These are phyloP conservation scores for Phlebopus sp. DNA, from an alignment of 1,284 basidiomycete species.

Conservation along the genomic window DNA sequence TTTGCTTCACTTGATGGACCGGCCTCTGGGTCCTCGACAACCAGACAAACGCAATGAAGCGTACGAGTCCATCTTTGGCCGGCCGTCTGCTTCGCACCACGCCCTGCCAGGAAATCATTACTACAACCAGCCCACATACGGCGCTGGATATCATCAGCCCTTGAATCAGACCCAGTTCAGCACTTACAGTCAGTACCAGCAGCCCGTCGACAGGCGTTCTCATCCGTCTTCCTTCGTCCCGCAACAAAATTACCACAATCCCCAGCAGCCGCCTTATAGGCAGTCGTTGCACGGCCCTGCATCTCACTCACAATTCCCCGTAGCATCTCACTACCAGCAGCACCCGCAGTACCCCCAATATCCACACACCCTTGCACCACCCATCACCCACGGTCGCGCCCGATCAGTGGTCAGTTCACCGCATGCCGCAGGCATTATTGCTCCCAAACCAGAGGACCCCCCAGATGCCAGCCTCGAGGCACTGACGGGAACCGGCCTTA, in stretches of 20 bases:
- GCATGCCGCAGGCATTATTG: conserved; percentile 43
- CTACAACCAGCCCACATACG: conserved; percentile 20
- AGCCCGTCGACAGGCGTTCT: conserved; percentile 29
- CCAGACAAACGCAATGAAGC: conserved; percentile 74
- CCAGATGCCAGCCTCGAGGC: conserved; percentile 49
- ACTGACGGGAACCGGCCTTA: conserved; percentile 52
- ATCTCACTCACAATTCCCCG: conserved; percentile 25
- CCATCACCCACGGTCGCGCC: conserved; percentile 42
- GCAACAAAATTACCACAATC: conserved; percentile 31
- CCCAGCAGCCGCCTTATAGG: conserved; percentile 31
- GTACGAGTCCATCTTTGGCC: conserved; percentile 81
- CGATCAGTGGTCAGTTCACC: conserved; percentile 50
- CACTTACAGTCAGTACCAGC: conserved; percentile 26
- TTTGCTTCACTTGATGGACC: conserved; percentile 49
- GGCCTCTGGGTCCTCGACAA: conserved; percentile 65
- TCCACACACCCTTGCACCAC: conserved; percentile 37
- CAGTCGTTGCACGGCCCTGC: conserved; percentile 30
- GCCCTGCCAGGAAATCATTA: conserved; percentile 32
- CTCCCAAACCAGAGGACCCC: conserved; percentile 52
- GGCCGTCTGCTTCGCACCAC: conserved; percentile 61
- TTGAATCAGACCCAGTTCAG: conserved; percentile 23
- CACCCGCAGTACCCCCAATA: conserved; percentile 27
- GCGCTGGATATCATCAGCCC: conserved; percentile 16
- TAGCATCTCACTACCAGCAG: conserved; percentile 20
- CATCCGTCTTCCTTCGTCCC: conserved; percentile 27